Evolutionary conservation across 2,329 filamentous ascomycete genomes (phyloP).

Genomic region (Aspergillus alliaceus): DNA sequence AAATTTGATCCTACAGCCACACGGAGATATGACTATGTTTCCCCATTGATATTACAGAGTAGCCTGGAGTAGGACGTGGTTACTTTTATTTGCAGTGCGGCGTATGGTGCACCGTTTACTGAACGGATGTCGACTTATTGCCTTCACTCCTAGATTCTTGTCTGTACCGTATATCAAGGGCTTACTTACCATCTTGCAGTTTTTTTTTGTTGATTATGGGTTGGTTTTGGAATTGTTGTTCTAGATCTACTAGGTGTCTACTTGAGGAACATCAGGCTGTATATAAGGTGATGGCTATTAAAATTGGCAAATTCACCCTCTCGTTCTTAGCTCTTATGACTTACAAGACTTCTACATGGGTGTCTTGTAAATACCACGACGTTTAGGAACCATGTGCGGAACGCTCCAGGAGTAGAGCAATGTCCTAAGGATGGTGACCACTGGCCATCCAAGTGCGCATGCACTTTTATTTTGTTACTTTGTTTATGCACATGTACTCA

Average conservation of each 20-base stretch:
- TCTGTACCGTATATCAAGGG: not conserved
- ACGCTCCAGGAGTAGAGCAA: not conserved
- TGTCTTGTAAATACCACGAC: too few species aligned
- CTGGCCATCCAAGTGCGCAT: not conserved
- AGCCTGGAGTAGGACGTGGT: not conserved
- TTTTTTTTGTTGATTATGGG: not conserved
- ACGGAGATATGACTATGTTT: not conserved
- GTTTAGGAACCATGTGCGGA: too few species aligned
- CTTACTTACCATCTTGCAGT: not conserved
- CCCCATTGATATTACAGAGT: not conserved
- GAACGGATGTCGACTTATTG: not conserved
- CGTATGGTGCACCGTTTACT: not conserved
- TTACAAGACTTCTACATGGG: not conserved
- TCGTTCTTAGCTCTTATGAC: not conserved
- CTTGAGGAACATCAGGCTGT: conserved; percentile 4
- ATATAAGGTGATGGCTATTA: conserved; percentile 11
- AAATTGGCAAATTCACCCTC: conserved; percentile 2
- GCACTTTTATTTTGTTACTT: not conserved
- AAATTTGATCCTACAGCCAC: not conserved
- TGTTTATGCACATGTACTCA: not conserved
- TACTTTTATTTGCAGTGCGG: not conserved
- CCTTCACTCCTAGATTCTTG: not conserved
- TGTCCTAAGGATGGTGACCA: not conserved
- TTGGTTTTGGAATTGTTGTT: not conserved
- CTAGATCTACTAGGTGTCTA: not conserved